phyloP scores from a whole-genome alignment of 2,329 filamentous ascomycete genomes.

The Colletotrichum melonis region DNA sequence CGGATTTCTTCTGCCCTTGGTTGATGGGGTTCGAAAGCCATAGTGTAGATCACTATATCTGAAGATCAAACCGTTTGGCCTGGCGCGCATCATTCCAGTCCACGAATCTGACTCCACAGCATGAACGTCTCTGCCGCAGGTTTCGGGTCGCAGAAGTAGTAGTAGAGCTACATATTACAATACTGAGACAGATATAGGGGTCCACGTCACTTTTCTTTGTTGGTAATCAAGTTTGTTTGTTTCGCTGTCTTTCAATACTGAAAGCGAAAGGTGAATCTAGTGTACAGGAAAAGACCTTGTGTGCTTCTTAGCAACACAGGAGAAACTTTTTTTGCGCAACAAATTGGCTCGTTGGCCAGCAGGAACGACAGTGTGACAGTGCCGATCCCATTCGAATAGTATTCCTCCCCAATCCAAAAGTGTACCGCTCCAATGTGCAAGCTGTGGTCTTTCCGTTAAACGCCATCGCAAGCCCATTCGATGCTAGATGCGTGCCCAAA shows the following conservation, averaged over 20 bases:
- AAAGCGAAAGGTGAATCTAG: slow-evolving; percentile 25
- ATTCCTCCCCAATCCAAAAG: background rate
- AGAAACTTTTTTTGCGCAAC: slow-evolving; percentile 17
- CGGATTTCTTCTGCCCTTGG: background rate
- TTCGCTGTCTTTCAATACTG: slow-evolving; percentile 17
- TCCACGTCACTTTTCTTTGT: background rate
- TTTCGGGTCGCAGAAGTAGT: background rate
- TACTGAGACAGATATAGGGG: slow-evolving; percentile 2
- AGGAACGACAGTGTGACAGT: slow-evolving; percentile 20
- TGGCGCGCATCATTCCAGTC: background rate
- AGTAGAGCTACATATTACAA: background rate
- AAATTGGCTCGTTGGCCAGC: slow-evolving; percentile 6
- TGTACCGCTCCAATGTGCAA: background rate
- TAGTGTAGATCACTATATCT: slow-evolving; percentile 6
- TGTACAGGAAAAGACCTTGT: slow-evolving; percentile 15
- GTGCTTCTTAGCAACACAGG: slow-evolving; percentile 5
- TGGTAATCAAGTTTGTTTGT: slow-evolving; percentile 15
- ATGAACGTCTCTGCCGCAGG: slow-evolving; percentile 11
- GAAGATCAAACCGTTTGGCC: slow-evolving; percentile 26
- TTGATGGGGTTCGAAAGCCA: background rate
- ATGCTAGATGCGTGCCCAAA: slow-evolving; percentile 26
- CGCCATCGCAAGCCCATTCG: slow-evolving; percentile 25
- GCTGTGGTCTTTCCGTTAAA: slow-evolving; percentile 22
- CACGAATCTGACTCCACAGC: background rate
- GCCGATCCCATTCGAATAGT: background rate